Evolutionary conservation across 2,329 filamentous ascomycete genomes (phyloP).

Genomic region (Mollisiaceae sp.): DNA sequence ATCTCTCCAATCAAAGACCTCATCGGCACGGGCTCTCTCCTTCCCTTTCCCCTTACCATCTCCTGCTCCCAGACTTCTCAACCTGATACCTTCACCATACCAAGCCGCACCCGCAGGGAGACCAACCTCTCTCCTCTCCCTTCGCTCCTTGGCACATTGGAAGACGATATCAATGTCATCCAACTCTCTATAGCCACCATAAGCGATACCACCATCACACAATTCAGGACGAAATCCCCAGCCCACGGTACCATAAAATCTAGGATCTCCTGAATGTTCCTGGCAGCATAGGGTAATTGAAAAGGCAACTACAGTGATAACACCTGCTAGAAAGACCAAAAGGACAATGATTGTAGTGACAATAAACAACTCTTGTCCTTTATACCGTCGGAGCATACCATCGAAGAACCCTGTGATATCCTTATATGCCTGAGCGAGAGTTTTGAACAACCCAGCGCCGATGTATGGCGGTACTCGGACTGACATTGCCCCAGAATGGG

Average conservation of each 20-base stretch:
- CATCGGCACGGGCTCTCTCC: neutral
- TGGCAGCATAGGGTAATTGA: too few species aligned
- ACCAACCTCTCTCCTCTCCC: neutral
- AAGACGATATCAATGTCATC: conserved; percentile 8
- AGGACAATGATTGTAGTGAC: too few species aligned
- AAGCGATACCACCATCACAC: neutral
- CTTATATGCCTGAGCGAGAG: neutral
- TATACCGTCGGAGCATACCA: too few species aligned
- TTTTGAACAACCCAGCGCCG: neutral
- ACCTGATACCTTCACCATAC: neutral
- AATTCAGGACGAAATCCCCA: neutral
- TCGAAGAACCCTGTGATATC: neutral
- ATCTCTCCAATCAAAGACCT: neutral
- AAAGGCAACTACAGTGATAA: too few species aligned
- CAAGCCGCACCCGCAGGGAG: conserved; percentile 15
- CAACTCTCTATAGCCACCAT: neutral
- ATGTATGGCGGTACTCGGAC: neutral
- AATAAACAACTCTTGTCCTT: too few species aligned
- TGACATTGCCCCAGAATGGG: neutral
- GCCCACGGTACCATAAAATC: neutral
- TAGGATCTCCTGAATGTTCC: neutral
- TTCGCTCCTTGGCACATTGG: neutral
- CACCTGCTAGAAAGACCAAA: too few species aligned
- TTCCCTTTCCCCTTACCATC: neutral
- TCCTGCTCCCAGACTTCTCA: neutral